phyloP scores from a whole-genome alignment of 2,329 filamentous ascomycete genomes.

The Clonostachys chloroleuca region DNA sequence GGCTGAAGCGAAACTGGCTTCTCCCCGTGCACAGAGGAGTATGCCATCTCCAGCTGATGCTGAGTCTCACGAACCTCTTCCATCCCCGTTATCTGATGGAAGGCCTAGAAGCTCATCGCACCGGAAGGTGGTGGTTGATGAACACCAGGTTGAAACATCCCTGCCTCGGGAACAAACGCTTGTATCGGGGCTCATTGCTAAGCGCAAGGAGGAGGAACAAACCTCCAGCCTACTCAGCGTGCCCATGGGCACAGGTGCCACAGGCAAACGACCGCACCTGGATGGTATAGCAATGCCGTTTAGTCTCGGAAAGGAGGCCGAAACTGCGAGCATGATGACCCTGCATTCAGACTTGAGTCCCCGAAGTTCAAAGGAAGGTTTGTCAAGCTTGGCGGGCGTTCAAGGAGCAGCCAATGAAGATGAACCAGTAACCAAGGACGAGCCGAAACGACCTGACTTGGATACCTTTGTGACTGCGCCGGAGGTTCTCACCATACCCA shows the following conservation, averaged over 20 bases:
- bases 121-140: constrained; percentile 40
- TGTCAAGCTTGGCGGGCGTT: too few species aligned
- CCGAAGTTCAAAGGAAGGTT: too few species aligned
- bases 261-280: constrained; percentile 61
- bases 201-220: constrained; percentile 28
- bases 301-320: constrained; percentile 57
- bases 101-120: constrained; percentile 35
- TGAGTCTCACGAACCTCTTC: constrained; percentile 25
- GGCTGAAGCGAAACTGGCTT: constrained; percentile 20
- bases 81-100: constrained; percentile 8
- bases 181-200: constrained; percentile 35
- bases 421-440: background rate
- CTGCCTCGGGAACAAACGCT: constrained; percentile 30
- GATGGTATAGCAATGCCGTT: constrained; percentile 72
- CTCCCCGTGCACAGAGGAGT: constrained; percentile 33
- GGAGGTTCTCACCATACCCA: background rate
- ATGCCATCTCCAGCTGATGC: constrained; percentile 35
- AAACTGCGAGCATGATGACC: constrained; percentile 68
- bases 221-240: constrained; percentile 30
- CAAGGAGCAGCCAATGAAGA: background rate
- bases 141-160: constrained; percentile 37
- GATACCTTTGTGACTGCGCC: constrained; percentile 2
- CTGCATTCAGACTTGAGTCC: constrained; percentile 37
- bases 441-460: background rate
- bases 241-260: constrained; percentile 40